Base-by-base conservation (phyloP, 1,139 yeast species). In the Casaregolazyma lundiana region DNA sequence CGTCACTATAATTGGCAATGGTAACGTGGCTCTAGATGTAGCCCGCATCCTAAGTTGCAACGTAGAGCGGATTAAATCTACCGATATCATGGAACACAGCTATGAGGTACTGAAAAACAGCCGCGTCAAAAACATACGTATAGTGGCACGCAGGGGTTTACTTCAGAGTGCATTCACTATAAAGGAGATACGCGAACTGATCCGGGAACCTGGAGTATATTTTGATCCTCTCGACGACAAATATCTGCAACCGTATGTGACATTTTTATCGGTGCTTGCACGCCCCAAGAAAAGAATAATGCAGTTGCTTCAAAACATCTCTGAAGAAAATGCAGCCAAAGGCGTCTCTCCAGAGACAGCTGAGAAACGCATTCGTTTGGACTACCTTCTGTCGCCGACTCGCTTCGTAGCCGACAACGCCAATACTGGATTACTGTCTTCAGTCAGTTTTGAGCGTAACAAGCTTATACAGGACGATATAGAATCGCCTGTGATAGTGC, bases 11-110 rank as follows among this genome's bases (percentile, higher is more conserved):
- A 76, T 92, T n/a, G 99, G 99, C 3, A 90, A 90, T 63, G 99
- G 99, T 37, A 92, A 92, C 61, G 99, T 92, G n/a, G 96, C 98
- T 0, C 68, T 92, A 50, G 99, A 92, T 63, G 81, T 92, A 6
- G 90, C 96, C 1, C 70, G 99, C 46, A 72, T 92, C 2, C 69
- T 92, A 34, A 66, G 90, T 48, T 80, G 82, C 9, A 78, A 80
- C 22, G 64, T 72, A 0, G 67, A 68, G 4, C 53, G 66, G 1
- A 77, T 81, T 50, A 54, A 69, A 6, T 57, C 69, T 0, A 92
- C 97, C 0, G 99, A 92, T 66, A 84, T 92, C 21, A 70, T 87
- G 0, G 65, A 69, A 1, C 67, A 70, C 32, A 95, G 97, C 0
- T 66, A 84, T 19, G 70, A 72, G 3, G 63, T 67, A 6, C 69